phyloP scores from a whole-genome alignment of 75 land plant genomes.

The Ceratopteris richardii region DNA sequence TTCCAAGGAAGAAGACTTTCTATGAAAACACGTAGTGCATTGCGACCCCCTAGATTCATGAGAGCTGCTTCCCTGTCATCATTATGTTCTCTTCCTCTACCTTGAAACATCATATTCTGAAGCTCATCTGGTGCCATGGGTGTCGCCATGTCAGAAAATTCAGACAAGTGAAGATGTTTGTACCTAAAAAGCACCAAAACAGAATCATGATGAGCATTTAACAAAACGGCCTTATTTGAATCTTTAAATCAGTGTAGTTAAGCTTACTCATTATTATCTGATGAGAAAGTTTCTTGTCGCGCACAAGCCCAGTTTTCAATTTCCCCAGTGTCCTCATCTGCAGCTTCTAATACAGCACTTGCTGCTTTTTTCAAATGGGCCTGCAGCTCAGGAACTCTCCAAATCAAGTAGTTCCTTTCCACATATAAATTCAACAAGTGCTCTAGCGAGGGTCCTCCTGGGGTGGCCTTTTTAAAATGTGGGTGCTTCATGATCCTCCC shows the following conservation, averaged over 20 bases:
- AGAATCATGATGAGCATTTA: neutral
- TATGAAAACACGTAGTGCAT: conserved; percentile 41
- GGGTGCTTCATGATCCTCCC: conserved; percentile 47
- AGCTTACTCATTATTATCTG: conserved; percentile 87
- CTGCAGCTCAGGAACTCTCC: conserved; percentile 91
- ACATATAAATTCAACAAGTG: conserved; percentile 77
- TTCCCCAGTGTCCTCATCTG: conserved; percentile 43
- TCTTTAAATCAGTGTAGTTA: too few relatives aligned
- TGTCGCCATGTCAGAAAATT: conserved; percentile 77
- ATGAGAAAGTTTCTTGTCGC: conserved; percentile 76
- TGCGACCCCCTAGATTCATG: conserved; percentile 42
- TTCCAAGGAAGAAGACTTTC: conserved; percentile 79
- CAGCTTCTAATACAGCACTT: conserved; percentile 35
- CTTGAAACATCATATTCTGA: conserved; percentile 42
- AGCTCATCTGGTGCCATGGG: conserved; percentile 80
- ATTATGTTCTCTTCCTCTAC: conserved; percentile 8
- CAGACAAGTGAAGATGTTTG: conserved; percentile 60
- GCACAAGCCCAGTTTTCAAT: conserved; percentile 83
- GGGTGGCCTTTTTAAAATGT: conserved; percentile 52
- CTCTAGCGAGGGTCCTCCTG: conserved; percentile 76
- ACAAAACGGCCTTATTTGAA: too few relatives aligned
- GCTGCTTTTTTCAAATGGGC: conserved; percentile 58
- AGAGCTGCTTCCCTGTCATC: conserved; percentile 10
- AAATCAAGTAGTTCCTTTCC: conserved; percentile 69
- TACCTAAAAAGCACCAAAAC: conserved; percentile 39